Base-by-base conservation (phyloP, 768 basidiomycete species). In the Cystofilobasidium macerans region DNA sequence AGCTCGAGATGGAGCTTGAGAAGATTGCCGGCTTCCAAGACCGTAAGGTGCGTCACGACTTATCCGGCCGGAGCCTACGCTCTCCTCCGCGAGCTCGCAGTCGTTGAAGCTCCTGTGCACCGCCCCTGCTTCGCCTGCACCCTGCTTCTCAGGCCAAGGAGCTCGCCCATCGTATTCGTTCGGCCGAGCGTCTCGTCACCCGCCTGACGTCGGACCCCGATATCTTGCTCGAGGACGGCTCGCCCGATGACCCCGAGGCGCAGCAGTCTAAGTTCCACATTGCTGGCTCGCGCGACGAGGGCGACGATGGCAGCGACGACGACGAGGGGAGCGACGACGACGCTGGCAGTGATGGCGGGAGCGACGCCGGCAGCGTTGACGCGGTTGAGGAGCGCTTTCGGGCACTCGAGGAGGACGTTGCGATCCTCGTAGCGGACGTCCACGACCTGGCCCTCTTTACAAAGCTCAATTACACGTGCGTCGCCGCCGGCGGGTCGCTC, bases 1-100 rank as follows among this genome's bases (percentile, higher is more conserved):
- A 86, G 79, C 83, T 97, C 62, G 86, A 88, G 72, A 80, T 79
- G 66, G 92, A 98, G 78, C 81, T 98, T 36, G 88, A 92, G 73
- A 98, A 98, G 78, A 85, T 97, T 51, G 86, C 93, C 71, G 85
- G 86, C 72, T 98, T 98, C 74, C 94, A 98, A 75, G 88, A 85
- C 74, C 78, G 80, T 38, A 98, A 95, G 83, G 89, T 86, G 51
- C 62, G 72, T 74, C 65, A 36, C 58, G 18, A 38, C 28, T 18
- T 28, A 47, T 16, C 53, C 57, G 20, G 13, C 24, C 5, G 30
- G 24, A 11, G 48, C 24, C 14, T 53, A 30, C 13, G 3, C 6
- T 8, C 16, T 9, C 24, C n/a, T 6, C n/a, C 48, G 7, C 48
- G 36, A n/a, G 38, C 16, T 56, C 33, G 12, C 33, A 12, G 33